Conservation (phyloP, 202 grass and related monocot species). For the Eragrostis tef region DNA sequence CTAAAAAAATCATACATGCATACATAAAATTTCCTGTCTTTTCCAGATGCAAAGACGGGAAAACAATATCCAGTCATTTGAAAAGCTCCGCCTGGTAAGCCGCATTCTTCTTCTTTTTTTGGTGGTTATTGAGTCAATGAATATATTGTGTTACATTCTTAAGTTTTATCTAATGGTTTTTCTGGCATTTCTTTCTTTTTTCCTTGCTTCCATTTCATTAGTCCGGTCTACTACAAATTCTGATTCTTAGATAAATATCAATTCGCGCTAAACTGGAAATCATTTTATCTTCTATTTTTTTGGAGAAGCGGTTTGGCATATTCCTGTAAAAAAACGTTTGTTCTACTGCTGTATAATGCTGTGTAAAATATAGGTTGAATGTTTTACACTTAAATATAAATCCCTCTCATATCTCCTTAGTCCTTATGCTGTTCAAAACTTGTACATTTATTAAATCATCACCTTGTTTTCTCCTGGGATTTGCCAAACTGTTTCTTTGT, state of each 20-base stretch:
- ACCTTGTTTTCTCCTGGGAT: conserved; percentile 18
- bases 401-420: conserved; percentile 13
- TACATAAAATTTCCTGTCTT: conserved; percentile 41
- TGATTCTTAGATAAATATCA: neutral
- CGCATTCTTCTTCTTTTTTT: conserved; percentile 9
- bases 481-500: conserved; percentile 20
- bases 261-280: neutral
- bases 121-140: neutral
- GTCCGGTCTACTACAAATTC: neutral
- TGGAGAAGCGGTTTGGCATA: conserved; percentile 12
- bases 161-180: neutral
- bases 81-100: conserved; percentile 87
- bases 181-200: conserved; percentile 17
- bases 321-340: conserved; percentile 12
- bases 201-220: neutral
- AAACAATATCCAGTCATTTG: conserved; percentile 97
- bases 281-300: conserved; percentile 11
- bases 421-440: conserved; percentile 4
- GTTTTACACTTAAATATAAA: conserved; percentile 15
- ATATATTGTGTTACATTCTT: neutral
- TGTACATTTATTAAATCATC: conserved; percentile 33
- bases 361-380: conserved; percentile 7
- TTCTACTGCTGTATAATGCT: conserved; percentile 1
- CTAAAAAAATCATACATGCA: neutral
- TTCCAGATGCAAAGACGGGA: conserved; percentile 98